Evolutionary conservation across 345 rosid genomes (phyloP), one percentile per base, ranked within the genome.

Genomic region (Sapria himalayana): DNA sequence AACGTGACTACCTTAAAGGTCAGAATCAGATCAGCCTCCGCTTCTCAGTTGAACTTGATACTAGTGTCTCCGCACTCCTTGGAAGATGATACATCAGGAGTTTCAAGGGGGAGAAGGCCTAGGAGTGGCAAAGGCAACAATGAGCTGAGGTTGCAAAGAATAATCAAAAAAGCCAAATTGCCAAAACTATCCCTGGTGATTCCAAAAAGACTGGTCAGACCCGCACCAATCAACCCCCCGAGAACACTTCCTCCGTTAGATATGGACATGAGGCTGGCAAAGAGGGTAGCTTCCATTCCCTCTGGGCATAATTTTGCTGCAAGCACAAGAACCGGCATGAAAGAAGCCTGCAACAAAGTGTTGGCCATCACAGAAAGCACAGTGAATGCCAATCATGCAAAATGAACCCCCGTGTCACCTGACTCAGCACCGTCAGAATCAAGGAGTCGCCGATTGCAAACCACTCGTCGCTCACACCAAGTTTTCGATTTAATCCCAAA

Each of bases 221-320:
- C 86, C 33, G 93, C 95, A 14, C 93, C 95, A 10, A 91, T 60
- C 25, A 91, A 66, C 29, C 95, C 95, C 25, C 95, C 98, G 0
- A 84, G 62, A 31, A 91, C 86, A 27, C 93, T 73, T 37, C 95
- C 86, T 55, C 78, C 95, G 39, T 91, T 91, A 5, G 89, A 77
- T 56, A 84, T 64, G 35, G 95, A 91, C 95, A 91, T 80, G 38
- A 84, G 85, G 9, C 95, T 91, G 1, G 95, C 95, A 29, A 91
- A 89, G 10, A 84, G 85, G 12, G 93, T 91, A 43, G 93, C 95
- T 58, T 91, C 95, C 93, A 91, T 80, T 57, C 95, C 95, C 61
- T 79, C 93, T 9, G 93, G 99, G 53, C 95, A 84, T 29, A 89
- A 39, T 49, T 79, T 77, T 3, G 93, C 95, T 9, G 95, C 93